Percentiles rank a stretch among this genome's conserved stretches.
Conservation (phyloP, 2,329 filamentous ascomycete genomes). For the Cryphonectria naterciae region DNA sequence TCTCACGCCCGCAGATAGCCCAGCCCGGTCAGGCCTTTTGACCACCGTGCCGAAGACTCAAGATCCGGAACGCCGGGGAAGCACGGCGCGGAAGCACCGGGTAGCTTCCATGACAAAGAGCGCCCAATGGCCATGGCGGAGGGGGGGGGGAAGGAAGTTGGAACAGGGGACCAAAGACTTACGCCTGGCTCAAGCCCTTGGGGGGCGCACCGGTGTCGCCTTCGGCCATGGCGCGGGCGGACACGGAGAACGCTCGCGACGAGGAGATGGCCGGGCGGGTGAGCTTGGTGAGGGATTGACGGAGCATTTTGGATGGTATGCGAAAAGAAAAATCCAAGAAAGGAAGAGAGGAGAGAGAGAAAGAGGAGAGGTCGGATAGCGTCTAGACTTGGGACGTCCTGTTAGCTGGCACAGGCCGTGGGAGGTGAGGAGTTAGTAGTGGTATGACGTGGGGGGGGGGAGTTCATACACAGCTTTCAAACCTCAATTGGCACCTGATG, state of each 20-base stretch:
- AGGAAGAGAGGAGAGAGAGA: background rate
- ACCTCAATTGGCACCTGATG: slow-evolving; percentile 27
- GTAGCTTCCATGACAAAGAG: background rate
- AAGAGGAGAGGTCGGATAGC: background rate
- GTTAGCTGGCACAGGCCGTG: slow-evolving; percentile 13
- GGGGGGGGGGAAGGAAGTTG: too few species aligned
- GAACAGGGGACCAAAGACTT: slow-evolving; percentile 37
- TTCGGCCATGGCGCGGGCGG: slow-evolving; percentile 65
- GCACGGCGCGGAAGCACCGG: slow-evolving; percentile 5
- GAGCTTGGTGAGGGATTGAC: slow-evolving; percentile 61
- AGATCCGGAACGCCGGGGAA: background rate
- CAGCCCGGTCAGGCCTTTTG: background rate
- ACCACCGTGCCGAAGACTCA: background rate
- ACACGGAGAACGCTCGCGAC: slow-evolving; percentile 65
- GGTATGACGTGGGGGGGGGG: slow-evolving; percentile 18
- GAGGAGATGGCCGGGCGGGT: slow-evolving; percentile 55
- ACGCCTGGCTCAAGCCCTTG: slow-evolving; percentile 58
- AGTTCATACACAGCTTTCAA: slow-evolving; percentile 20
- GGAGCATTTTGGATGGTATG: slow-evolving; percentile 62
- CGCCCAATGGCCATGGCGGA: background rate
- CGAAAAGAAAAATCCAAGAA: background rate
- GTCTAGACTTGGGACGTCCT: background rate
- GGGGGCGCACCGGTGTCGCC: slow-evolving; percentile 71
- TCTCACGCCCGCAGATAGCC: background rate
- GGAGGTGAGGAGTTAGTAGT: background rate